Conservation (phyloP, 495 filamentous ascomycete genomes). For the Penicillium riverlandense region DNA sequence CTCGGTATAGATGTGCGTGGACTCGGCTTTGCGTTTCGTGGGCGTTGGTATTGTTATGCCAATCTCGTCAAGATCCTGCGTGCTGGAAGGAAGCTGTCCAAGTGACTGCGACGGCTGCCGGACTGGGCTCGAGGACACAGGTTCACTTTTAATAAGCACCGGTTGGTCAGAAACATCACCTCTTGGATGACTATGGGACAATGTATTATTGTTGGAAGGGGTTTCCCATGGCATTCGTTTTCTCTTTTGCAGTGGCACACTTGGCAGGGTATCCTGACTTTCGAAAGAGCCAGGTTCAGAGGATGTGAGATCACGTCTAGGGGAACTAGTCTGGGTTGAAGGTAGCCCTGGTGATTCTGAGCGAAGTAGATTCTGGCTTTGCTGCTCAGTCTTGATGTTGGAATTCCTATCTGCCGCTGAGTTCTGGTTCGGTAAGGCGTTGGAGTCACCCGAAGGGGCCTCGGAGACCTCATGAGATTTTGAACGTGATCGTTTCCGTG, state of each 20-base stretch:
- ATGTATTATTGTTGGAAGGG: neutral
- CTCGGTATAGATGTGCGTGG: conserved; percentile 3
- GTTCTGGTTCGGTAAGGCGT: neutral
- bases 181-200: neutral
- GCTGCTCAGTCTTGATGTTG: conserved; percentile 1
- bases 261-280: conserved; percentile 23
- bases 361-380: neutral
- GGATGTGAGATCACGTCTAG: conserved; percentile 1
- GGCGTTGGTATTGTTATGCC: conserved; percentile 58
- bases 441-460: neutral
- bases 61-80: conserved; percentile 70
- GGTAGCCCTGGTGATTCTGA: neutral
- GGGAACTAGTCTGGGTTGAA: conserved; percentile 8
- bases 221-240: conserved; percentile 8
- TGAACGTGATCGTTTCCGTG: neutral
- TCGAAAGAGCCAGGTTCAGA: conserved; percentile 27
- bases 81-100: conserved; percentile 24
- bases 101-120: conserved; percentile 19
- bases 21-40: conserved; percentile 38
- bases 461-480: neutral
- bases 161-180: conserved; percentile 5
- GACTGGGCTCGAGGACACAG: conserved; percentile 24
- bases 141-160: conserved; percentile 25
- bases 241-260: conserved; percentile 11
- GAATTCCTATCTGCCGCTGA: neutral